Evolutionary conservation across 176 grass and related monocot species (phyloP).

Genomic region (Paspalum vaginatum): DNA sequence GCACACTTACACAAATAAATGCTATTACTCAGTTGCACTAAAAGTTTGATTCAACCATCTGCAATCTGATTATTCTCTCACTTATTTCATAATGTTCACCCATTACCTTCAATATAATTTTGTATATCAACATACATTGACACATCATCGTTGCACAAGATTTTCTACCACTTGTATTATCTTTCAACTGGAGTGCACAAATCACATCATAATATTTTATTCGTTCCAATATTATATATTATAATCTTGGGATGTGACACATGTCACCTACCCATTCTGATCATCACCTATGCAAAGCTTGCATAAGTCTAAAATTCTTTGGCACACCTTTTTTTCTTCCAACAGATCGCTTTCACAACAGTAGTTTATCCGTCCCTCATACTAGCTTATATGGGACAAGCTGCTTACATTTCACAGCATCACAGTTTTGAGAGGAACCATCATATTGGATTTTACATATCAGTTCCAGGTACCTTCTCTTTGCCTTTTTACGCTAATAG

Average conservation of each 20-base stretch:
- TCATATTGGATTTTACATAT: slow-evolving; percentile 92
- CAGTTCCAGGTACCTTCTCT: slow-evolving; percentile 79
- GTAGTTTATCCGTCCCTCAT: slow-evolving; percentile 85
- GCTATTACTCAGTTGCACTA: not conserved
- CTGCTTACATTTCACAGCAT: slow-evolving; percentile 91
- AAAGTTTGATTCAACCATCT: not conserved
- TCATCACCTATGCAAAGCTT: not conserved
- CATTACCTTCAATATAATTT: not conserved
- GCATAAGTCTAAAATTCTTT: slow-evolving; percentile 23
- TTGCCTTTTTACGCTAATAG: slow-evolving; percentile 13
- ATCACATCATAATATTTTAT: slow-evolving; percentile 23
- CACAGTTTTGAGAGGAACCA: slow-evolving; percentile 66
- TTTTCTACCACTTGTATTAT: not conserved
- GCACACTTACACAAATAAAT: not conserved
- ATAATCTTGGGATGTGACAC: not conserved
- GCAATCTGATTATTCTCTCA: not conserved
- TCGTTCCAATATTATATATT: slow-evolving; percentile 19
- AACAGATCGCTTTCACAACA: slow-evolving; percentile 88
- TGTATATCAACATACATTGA: not conserved
- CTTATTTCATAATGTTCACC: slow-evolving; percentile 3
- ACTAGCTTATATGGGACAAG: slow-evolving; percentile 98
- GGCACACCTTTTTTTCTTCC: slow-evolving; percentile 22
- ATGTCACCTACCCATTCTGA: slow-evolving; percentile 3
- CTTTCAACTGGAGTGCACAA: not conserved
- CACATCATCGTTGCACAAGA: not conserved